Percentiles rank a stretch among this genome's conserved stretches.
These are phyloP conservation scores for Candida caryicola DNA, from an alignment of 805 yeast genomes.

Conservation along the genomic window DNA sequence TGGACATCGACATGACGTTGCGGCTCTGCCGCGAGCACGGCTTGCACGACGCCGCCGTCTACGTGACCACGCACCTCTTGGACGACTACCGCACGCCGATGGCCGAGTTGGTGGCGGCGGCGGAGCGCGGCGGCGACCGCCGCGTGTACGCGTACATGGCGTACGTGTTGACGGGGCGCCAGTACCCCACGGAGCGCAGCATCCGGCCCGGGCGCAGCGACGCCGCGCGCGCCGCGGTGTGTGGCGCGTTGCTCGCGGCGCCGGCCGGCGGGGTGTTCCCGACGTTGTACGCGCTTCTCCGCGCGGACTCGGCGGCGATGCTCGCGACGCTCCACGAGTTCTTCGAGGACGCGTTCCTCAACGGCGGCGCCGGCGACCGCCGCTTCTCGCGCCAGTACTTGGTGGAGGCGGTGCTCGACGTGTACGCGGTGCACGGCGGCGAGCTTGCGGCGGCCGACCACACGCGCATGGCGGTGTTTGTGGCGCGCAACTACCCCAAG, in stretches of 20 bases:
- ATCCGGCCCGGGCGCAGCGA: constrained; percentile 34
- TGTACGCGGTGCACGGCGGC: constrained; percentile 38
- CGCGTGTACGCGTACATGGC: constrained; percentile 54
- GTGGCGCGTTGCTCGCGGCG: constrained; percentile 53
- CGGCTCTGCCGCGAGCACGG: constrained; percentile 54
- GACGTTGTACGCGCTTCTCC: constrained; percentile 57
- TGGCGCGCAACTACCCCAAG: constrained; percentile 80
- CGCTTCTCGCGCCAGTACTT: constrained; percentile 71
- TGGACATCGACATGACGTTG: constrained; percentile 78
- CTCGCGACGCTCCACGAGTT: constrained; percentile 73
- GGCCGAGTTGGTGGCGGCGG: constrained; percentile 49
- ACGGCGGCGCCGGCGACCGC: constrained; percentile 39
- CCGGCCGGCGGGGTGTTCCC: constrained; percentile 47
- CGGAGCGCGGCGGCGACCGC: constrained; percentile 11
- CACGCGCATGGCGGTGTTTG: constrained; percentile 57
- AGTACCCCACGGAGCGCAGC: constrained; percentile 67
- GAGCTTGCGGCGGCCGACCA: constrained; percentile 22
- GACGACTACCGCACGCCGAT: constrained; percentile 73
- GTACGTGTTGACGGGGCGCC: constrained; percentile 70
- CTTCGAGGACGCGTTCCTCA: constrained; percentile 74
- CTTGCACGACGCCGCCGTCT: constrained; percentile 61
- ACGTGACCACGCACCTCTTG: constrained; percentile 68
- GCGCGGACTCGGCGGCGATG: constrained; percentile 54
- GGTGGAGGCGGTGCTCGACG: constrained; percentile 65
- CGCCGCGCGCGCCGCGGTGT: constrained; percentile 50